Conservation (phyloP, 305 asterid species). For the Ajuga reptans region DNA sequence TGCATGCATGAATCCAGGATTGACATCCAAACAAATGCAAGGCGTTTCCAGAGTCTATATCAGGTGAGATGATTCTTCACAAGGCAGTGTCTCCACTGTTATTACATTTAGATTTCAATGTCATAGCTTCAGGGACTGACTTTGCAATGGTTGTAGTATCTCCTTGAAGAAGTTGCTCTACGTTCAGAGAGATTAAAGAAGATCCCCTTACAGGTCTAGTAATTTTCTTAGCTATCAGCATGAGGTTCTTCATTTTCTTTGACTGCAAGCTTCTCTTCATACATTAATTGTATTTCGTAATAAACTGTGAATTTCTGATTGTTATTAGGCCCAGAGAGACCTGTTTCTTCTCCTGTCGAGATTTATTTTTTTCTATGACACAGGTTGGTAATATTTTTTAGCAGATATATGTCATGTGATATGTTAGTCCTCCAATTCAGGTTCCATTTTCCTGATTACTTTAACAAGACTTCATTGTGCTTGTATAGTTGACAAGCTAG, state of each 20-base stretch:
- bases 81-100: background rate
- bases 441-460: conserved; percentile 11
- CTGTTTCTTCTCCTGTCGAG: conserved; percentile 79
- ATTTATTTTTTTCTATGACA: conserved; percentile 58
- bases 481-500: conserved; percentile 62
- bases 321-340: conserved; percentile 66
- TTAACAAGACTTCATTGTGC: conserved; percentile 22
- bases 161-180: conserved; percentile 77
- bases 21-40: conserved; percentile 79
- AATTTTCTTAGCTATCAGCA: conserved; percentile 13
- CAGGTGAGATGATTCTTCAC: conserved; percentile 38
- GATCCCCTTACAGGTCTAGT: conserved; percentile 72
- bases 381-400: conserved; percentile 40
- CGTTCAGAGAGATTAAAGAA: conserved; percentile 55
- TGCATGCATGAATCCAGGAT: conserved; percentile 48
- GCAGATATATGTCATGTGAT: background rate
- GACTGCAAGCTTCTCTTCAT: conserved; percentile 16
- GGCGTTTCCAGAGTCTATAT: conserved; percentile 79
- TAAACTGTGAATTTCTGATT: conserved; percentile 9
- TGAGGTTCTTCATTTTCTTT: background rate
- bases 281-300: conserved; percentile 1
- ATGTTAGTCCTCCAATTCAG: background rate
- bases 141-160: conserved; percentile 49
- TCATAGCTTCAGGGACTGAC: background rate
- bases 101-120: background rate